These are phyloP conservation scores for Blepharisma stoltei DNA, from an alignment of 73 alveolate genomes.

Conservation along the genomic window DNA sequence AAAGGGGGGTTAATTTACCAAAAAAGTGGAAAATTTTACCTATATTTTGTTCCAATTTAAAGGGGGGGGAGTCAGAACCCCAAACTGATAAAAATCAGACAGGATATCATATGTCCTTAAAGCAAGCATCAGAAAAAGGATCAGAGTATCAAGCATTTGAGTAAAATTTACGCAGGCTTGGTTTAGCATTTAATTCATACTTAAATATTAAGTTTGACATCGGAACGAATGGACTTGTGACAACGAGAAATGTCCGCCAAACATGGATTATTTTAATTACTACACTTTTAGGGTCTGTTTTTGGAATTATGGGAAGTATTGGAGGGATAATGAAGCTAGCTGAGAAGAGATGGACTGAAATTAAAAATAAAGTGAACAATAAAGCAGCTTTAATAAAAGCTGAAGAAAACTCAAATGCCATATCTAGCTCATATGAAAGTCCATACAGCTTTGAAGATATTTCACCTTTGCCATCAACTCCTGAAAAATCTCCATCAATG, in stretches of 20 bases:
- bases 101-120: background rate
- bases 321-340: slow-evolving; percentile 4
- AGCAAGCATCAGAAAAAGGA: background rate
- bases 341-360: background rate
- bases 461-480: too few species aligned
- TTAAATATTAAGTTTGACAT: background rate
- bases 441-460: too few species aligned
- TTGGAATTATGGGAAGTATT: background rate
- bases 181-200: background rate
- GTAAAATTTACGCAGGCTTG: background rate
- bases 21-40: too few species aligned
- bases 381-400: too few species aligned
- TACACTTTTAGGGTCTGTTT: slow-evolving; percentile 14
- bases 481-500: too few species aligned
- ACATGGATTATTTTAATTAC: background rate
- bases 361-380: too few species aligned
- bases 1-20: too few species aligned
- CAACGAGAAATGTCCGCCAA: background rate
- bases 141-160: background rate
- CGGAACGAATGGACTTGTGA: background rate
- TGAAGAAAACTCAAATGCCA: too few species aligned
- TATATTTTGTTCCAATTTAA: too few species aligned
- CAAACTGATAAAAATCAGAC: background rate
- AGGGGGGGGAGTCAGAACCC: too few species aligned
- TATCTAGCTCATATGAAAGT: too few species aligned